Evolutionary conservation across 352 stramenopile species (phyloP).

Genomic region (Globisporangium paddicum): DNA sequence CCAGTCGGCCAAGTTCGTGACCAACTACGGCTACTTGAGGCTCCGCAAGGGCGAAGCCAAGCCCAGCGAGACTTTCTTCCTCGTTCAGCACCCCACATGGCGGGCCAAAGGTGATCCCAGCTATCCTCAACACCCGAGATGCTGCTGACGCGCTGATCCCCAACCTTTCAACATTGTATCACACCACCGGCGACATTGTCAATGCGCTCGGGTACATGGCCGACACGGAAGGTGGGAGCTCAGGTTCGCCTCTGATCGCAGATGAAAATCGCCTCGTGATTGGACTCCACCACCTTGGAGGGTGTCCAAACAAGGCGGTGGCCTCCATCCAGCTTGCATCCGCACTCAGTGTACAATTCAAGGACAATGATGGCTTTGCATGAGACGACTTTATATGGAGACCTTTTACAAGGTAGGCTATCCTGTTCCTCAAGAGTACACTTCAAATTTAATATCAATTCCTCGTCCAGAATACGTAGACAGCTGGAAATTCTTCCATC

Average conservation of each 20-base stretch:
- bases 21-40: slow-evolving; percentile 52
- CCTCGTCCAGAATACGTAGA: too few species aligned
- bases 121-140: not conserved
- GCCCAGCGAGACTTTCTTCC: slow-evolving; percentile 45
- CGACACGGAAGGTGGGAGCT: not conserved
- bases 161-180: not conserved
- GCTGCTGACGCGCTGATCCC: not conserved
- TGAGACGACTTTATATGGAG: not conserved
- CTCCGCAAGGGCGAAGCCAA: slow-evolving; percentile 30
- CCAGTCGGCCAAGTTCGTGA: slow-evolving; percentile 18
- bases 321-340: not conserved
- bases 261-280: not conserved
- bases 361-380: not conserved
- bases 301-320: not conserved
- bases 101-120: slow-evolving; percentile 37
- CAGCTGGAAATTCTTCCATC: too few species aligned
- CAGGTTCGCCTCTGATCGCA: not conserved
- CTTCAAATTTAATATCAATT: too few species aligned
- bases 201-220: not conserved
- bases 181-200: not conserved
- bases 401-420: not conserved
- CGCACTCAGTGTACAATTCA: not conserved
- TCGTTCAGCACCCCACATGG: slow-evolving; percentile 50
- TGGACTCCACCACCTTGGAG: not conserved
- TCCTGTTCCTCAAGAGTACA: not conserved